Evolutionary conservation across 306 rosid species (phyloP).

Genomic region (Sicyos baderoa): DNA sequence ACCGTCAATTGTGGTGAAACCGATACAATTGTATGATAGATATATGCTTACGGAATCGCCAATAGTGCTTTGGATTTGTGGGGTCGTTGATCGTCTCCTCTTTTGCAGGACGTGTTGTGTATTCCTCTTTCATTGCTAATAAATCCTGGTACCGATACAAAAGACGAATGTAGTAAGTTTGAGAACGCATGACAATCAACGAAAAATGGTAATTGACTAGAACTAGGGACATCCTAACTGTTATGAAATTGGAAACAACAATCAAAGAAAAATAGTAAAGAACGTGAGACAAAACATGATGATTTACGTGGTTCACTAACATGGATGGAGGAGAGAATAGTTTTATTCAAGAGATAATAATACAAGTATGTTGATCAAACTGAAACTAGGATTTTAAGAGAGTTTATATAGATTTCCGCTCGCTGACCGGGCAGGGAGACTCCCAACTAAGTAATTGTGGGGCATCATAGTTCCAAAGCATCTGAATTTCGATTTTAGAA

Average conservation of each 20-base stretch:
- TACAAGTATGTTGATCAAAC: too few relatives aligned
- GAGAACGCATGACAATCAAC: not conserved
- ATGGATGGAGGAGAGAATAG: too few relatives aligned
- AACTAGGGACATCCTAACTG: not conserved
- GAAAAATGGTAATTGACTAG: not conserved
- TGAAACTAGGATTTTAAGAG: too few relatives aligned
- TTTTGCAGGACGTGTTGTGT: slow-evolving; percentile 61
- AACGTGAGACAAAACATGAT: too few relatives aligned
- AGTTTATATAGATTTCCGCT: too few relatives aligned
- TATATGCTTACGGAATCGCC: slow-evolving; percentile 80
- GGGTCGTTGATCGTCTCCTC: slow-evolving; percentile 97
- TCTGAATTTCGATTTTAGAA: not conserved
- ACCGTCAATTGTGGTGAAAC: not conserved
- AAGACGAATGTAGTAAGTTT: not conserved
- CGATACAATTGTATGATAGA: not conserved
- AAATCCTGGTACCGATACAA: slow-evolving; percentile 49
- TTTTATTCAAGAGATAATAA: too few relatives aligned
- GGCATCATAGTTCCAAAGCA: too few relatives aligned
- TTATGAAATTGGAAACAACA: too few relatives aligned
- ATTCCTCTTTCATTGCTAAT: slow-evolving; percentile 74
- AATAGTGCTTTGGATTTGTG: slow-evolving; percentile 91
- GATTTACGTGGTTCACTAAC: too few relatives aligned
- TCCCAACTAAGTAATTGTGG: too few relatives aligned
- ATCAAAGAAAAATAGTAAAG: too few relatives aligned
- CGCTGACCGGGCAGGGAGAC: too few relatives aligned